Percentiles rank a stretch among this genome's conserved stretches.
These are phyloP conservation scores for Citrus trifoliata DNA, from an alignment of 345 rosid species.

Conservation along the genomic window DNA sequence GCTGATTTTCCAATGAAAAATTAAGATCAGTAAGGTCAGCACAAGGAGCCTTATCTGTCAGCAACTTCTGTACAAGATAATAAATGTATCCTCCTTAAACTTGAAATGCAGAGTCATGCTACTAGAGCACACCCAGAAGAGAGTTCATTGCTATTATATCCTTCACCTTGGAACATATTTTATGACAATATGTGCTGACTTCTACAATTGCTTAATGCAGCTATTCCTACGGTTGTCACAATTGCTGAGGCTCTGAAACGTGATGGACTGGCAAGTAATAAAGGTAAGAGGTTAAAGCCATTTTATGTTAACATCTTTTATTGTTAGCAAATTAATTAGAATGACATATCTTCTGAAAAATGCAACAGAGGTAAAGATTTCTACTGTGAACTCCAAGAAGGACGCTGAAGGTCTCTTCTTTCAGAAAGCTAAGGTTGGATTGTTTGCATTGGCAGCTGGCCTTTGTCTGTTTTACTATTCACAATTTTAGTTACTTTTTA, in stretches of 20 bases:
- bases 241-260: conserved; percentile 35
- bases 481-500: not conserved
- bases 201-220: conserved; percentile 2
- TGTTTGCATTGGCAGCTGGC: not conserved
- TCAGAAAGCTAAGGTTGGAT: conserved; percentile 31
- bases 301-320: not conserved
- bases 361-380: conserved; percentile 21
- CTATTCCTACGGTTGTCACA: conserved; percentile 35
- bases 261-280: conserved; percentile 24
- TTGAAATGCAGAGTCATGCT: not conserved
- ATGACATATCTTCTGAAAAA: not conserved
- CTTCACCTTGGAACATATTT: not conserved
- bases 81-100: not conserved
- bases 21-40: not conserved
- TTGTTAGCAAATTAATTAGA: not conserved
- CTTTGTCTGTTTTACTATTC: not conserved
- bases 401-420: conserved; percentile 10
- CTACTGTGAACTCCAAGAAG: conserved; percentile 19
- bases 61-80: not conserved
- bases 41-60: not conserved
- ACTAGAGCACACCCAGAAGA: not conserved
- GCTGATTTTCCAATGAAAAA: not conserved
- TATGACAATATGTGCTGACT: not conserved
- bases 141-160: not conserved
- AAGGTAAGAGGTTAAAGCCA: conserved; percentile 12